phyloP scores from a whole-genome alignment of 257 asterid genomes.

The Buddleja alternifolia region DNA sequence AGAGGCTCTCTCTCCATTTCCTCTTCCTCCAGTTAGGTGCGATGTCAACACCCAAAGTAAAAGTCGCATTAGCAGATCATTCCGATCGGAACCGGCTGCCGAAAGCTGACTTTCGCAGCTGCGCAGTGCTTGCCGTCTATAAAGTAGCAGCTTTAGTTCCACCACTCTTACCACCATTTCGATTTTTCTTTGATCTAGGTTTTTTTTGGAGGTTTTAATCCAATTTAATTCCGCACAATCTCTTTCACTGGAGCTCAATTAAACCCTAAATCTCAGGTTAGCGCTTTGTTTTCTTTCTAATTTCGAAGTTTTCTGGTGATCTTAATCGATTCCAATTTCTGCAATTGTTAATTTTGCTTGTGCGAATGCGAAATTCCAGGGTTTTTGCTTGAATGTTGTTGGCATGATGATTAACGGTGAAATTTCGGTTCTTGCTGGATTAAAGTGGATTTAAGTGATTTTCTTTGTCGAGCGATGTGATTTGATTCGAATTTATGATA shows the following conservation, averaged over 20 bases:
- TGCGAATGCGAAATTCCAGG: constrained; percentile 20
- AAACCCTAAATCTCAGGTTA: constrained; percentile 40
- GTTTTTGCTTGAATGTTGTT: constrained; percentile 24
- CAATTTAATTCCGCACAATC: constrained; percentile 8
- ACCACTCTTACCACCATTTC: constrained; percentile 19
- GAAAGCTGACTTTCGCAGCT: constrained; percentile 23
- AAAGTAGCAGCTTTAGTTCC: constrained; percentile 25
- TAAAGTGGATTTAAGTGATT: background rate
- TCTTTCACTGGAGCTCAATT: constrained; percentile 26
- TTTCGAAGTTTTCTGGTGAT: background rate
- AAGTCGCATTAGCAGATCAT: constrained; percentile 14
- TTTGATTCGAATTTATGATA: constrained; percentile 35
- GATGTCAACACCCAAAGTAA: constrained; percentile 2
- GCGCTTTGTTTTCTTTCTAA: background rate
- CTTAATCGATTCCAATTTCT: background rate
- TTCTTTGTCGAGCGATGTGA: constrained; percentile 14
- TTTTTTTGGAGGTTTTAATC: constrained; percentile 20
- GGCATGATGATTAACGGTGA: constrained; percentile 24
- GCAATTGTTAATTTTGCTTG: constrained; percentile 7
- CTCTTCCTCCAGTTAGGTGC: constrained; percentile 23
- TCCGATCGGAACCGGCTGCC: constrained; percentile 29
- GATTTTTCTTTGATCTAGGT: constrained; percentile 21
- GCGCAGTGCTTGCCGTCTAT: constrained; percentile 27
- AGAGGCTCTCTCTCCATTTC: constrained; percentile 8
- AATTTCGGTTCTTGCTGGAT: constrained; percentile 4